Conservation (phyloP, 2,329 filamentous ascomycete species). For the Knoxdaviesia proteae region DNA sequence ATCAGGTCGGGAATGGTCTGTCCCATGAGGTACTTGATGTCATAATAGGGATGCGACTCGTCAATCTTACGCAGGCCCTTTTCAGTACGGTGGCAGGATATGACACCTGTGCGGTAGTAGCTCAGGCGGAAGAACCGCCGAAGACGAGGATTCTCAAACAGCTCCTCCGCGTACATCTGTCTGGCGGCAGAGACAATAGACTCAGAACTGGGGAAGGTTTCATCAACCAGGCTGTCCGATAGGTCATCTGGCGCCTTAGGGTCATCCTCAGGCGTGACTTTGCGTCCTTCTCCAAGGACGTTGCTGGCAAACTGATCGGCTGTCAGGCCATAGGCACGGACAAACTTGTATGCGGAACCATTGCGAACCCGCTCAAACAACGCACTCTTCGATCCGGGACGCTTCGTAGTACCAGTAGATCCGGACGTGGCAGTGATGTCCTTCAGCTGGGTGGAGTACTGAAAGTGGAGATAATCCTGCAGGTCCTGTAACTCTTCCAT, state of each 20-base stretch:
- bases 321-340: conserved; percentile 75
- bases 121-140: conserved; percentile 66
- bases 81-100: conserved; percentile 79
- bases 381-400: conserved; percentile 63
- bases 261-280: conserved; percentile 70
- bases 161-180: conserved; percentile 76
- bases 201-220: conserved; percentile 54
- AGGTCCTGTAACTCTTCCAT: conserved; percentile 95
- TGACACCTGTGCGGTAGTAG: conserved; percentile 64
- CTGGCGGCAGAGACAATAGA: conserved; percentile 63
- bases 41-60: conserved; percentile 88
- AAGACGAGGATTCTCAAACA: conserved; percentile 73
- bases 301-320: conserved; percentile 80
- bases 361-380: conserved; percentile 70
- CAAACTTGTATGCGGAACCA: conserved; percentile 60
- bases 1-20: conserved; percentile 70
- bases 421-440: conserved; percentile 48
- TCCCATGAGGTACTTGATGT: conserved; percentile 88
- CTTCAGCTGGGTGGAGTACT: conserved; percentile 67
- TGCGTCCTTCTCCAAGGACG: conserved; percentile 55
- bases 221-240: conserved; percentile 56
- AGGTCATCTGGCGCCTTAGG: conserved; percentile 63
- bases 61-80: conserved; percentile 89
- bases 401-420: conserved; percentile 46
- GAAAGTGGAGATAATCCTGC: conserved; percentile 91